Conservation (phyloP, 352 stramenopile genomes). For the Phytopythium litorale region DNA sequence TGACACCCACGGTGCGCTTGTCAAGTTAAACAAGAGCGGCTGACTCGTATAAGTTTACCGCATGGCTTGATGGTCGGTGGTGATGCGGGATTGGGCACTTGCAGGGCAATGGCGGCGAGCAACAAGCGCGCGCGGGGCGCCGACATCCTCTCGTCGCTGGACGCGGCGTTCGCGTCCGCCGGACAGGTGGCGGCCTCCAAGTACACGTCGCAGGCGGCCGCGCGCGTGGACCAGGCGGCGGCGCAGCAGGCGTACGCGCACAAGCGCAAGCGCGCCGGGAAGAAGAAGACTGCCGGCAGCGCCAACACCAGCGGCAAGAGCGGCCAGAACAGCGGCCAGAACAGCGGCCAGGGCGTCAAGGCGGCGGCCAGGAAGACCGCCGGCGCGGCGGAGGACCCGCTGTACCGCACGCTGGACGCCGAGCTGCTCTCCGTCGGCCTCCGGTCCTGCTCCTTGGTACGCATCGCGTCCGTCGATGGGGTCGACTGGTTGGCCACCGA, state of each 20-base stretch:
- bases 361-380: not conserved
- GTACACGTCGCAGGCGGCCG: constrained; percentile 61
- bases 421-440: constrained; percentile 52
- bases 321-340: constrained; percentile 9
- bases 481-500: not conserved
- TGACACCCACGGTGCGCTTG: not conserved
- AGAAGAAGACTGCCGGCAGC: not conserved
- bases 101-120: constrained; percentile 18
- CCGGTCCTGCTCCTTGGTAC: constrained; percentile 66
- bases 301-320: constrained; percentile 10
- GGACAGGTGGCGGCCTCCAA: constrained; percentile 41
- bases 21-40: not conserved
- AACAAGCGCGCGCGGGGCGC: constrained; percentile 60
- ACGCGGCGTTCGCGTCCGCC: constrained; percentile 54
- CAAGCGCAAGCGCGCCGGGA: constrained; percentile 46
- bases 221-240: constrained; percentile 25
- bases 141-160: constrained; percentile 76
- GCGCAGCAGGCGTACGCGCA: constrained; percentile 69
- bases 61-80: not conserved
- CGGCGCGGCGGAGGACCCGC: constrained; percentile 23
- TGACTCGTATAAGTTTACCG: not conserved
- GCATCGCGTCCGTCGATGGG: not conserved
- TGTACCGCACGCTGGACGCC: constrained; percentile 53
- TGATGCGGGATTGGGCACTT: not conserved
- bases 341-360: constrained; percentile 6